Evolutionary conservation across 2,329 filamentous ascomycete species (phyloP), one percentile per base, ranked within the genome.

Genomic region (Cucurbitaria berberidis): DNA sequence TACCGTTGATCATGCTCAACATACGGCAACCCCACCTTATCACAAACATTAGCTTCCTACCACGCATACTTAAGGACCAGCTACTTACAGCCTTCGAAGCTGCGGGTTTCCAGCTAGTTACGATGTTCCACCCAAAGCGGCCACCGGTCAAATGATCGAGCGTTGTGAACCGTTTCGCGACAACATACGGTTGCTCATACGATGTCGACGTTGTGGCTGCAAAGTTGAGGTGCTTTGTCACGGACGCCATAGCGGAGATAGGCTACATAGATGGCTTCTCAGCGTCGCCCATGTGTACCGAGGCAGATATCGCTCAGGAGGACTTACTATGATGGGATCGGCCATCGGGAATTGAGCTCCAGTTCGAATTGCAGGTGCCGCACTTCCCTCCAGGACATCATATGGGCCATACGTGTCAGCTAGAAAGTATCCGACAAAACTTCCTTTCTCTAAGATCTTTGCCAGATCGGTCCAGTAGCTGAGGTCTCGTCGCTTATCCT

Each of bases 261-360:
- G 84, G 79, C 1, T 82, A 80, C 16, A 27, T 11, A 9, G 3
- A 22, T 21, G 5, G 21, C 35, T 16, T 39, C 3, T 39, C 16
- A 39, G 35, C 35, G 21, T 7, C 10, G 35, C 13, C n/a, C 15
- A n/a, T 34, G 30, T 34, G 15, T 13, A 34, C 30, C 24, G 24
- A 26, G 24, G 5, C 5, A 26, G 5, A 35, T 5, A 35, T 5
- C 27, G 18, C 16, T 53, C 21, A 49, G 30, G 30, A n/a, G n/a
- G 22, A 2, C 56, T 24, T 46, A 55, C 55, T 87, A 66, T 0
- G 11, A 59, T 29, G 11, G 86, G 86, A 64, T 89, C 86, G 53
- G 86, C 87, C 19, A 88, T 83, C 0, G 86, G 86, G 80, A 84
- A 88, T 68, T 89, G 86, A 0, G 85, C 84, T 0, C 84, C 86